A percentile compares a stretch with the other conserved stretches of the same genome.
Evolutionary conservation across 495 filamentous ascomycete genomes (phyloP).

Genomic region (Patellaria atrata): DNA sequence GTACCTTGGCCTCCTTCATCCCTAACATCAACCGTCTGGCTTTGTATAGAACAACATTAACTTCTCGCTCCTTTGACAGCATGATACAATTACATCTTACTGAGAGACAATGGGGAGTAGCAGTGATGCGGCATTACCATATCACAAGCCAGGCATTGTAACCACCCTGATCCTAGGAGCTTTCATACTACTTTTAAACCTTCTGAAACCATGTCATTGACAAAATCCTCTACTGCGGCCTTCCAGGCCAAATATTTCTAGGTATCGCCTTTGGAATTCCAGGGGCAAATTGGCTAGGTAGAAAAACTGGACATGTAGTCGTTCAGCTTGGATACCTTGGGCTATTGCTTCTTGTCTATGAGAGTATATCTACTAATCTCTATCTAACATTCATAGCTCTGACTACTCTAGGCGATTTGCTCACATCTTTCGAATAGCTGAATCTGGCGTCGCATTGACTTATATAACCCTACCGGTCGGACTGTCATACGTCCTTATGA

Average conservation of each 20-base stretch:
- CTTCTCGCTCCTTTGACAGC: too few relatives aligned
- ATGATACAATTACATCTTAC: too few relatives aligned
- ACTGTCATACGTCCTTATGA: slow-evolving; percentile 46
- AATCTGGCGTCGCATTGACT: slow-evolving; percentile 43
- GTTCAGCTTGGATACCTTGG: slow-evolving; percentile 66
- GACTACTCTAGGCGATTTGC: slow-evolving; percentile 41
- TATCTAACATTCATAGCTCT: background rate
- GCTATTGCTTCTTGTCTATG: slow-evolving; percentile 58
- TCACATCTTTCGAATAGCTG: slow-evolving; percentile 44
- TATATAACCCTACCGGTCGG: slow-evolving; percentile 53
- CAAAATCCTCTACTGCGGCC: slow-evolving; percentile 49
- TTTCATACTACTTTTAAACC: slow-evolving; percentile 52
- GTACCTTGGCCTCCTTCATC: too few relatives aligned
- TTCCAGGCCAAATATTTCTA: slow-evolving; percentile 61
- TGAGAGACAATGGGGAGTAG: too few relatives aligned
- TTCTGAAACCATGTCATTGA: slow-evolving; percentile 44
- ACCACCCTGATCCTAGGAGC: slow-evolving; percentile 47
- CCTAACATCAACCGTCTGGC: too few relatives aligned
- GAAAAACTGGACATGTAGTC: slow-evolving; percentile 37
- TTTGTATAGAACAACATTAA: too few relatives aligned
- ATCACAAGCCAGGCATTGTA: slow-evolving; percentile 44
- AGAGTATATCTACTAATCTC: slow-evolving; percentile 30
- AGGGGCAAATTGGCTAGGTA: slow-evolving; percentile 36
- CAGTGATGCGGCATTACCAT: slow-evolving; percentile 21
- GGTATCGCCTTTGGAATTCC: slow-evolving; percentile 58